phyloP scores from a whole-genome alignment of 495 filamentous ascomycete species.

The Penicillium mononematosum region DNA sequence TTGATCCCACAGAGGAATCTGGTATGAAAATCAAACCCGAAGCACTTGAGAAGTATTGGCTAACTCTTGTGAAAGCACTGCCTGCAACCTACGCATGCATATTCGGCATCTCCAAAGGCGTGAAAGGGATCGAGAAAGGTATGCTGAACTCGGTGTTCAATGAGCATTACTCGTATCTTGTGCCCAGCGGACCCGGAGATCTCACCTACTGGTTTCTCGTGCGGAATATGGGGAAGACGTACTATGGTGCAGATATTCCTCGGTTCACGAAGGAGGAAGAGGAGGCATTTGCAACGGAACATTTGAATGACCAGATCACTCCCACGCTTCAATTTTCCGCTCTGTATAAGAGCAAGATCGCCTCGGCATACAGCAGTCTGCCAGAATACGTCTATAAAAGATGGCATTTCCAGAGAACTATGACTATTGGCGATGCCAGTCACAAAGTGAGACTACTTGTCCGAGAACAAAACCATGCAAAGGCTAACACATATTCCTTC shows the following conservation, averaged over 20 bases:
- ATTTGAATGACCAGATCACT: conserved; percentile 29
- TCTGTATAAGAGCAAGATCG: conserved; percentile 15
- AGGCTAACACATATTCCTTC: background rate
- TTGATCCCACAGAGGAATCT: conserved; percentile 21
- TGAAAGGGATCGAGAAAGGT: conserved; percentile 17
- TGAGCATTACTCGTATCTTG: conserved; percentile 24
- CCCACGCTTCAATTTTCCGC: conserved; percentile 26
- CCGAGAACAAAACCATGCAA: background rate
- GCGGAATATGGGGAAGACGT: conserved; percentile 24
- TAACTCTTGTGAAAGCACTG: conserved; percentile 19
- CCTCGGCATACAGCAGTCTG: conserved; percentile 18
- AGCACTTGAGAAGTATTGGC: background rate
- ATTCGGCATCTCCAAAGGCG: conserved; percentile 24
- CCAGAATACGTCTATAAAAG: conserved; percentile 27
- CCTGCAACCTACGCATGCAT: conserved; percentile 27
- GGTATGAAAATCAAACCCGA: conserved; percentile 5
- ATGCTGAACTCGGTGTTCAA: conserved; percentile 16
- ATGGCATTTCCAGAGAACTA: conserved; percentile 26
- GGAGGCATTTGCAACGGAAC: conserved; percentile 20
- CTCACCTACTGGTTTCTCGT: conserved; percentile 27
- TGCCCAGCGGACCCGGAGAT: conserved; percentile 23
- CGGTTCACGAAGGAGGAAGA: conserved; percentile 39
- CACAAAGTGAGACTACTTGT: conserved; percentile 23
- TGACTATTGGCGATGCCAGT: conserved; percentile 28
- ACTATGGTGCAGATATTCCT: conserved; percentile 29